Base-by-base conservation (phyloP, 768 basidiomycete species). In the Naematelia encephala region DNA sequence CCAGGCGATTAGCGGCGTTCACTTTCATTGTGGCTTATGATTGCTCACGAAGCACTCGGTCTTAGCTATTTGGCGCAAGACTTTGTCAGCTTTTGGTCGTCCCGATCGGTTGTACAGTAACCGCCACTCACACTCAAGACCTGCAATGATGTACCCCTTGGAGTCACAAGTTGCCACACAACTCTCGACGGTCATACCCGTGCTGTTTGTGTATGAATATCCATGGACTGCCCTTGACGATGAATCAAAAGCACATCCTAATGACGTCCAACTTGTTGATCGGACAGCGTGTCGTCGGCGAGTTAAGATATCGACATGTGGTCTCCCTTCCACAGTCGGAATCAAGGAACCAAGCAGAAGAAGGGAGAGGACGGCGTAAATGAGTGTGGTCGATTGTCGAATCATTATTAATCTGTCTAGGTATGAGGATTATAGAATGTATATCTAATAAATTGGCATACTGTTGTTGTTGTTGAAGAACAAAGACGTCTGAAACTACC, bases 1-100 rank as follows among this genome's bases (percentile, higher is more conserved):
- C 11, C 46, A 47, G 19, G 34, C 21, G 26, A 44, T 56, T 16
- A 55, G 48, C 51, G 52, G 51, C 49, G 34, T 48, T n/a, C 29
- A 11, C 5, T n/a, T n/a, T n/a, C n/a, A n/a, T n/a, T n/a, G n/a
- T n/a, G n/a, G n/a, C n/a, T n/a, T n/a, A n/a, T n/a, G n/a, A n/a
- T n/a, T n/a, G n/a, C 68, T 61, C 42, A 67, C 68, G 29, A 14
- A 69, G 51, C 68, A 70, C 42, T 62, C 51, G 29, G 39, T 56
- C 19, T 59, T 44, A 26, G 54, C 68, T 70, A 39, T 21, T 21
- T 28, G 22, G 23, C 25, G 47, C 11, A 28, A n/a, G n/a, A n/a
- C 34, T 8, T 39, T 16, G 29, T 54, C 52, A 63, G 53, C 47
- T 28, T n/a, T 10, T 42, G 12, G 16, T 28, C 5, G 13, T 47